A percentile compares a stretch with the other conserved stretches of the same genome.
Conservation (phyloP, 306 rosid species). For the Prunus persica region DNA sequence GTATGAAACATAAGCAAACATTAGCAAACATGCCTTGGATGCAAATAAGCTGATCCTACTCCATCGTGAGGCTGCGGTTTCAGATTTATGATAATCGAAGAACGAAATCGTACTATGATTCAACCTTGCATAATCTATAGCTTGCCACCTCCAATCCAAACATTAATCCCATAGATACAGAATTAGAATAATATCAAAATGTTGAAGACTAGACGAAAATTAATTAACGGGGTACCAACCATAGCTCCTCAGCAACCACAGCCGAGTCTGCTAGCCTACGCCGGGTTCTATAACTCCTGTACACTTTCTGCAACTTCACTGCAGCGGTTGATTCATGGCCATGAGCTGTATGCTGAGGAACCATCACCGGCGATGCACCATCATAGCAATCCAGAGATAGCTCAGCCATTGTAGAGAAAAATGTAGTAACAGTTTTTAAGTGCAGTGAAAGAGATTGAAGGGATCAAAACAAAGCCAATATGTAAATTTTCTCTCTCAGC, state of each 20-base stretch:
- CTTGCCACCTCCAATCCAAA: constrained; percentile 25
- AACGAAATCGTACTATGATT: constrained; percentile 29
- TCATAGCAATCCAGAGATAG: not conserved
- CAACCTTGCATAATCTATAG: constrained; percentile 27
- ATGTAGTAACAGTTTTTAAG: not conserved
- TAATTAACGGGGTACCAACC: constrained; percentile 3
- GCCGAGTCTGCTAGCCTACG: constrained; percentile 44
- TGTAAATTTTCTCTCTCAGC: too few species aligned
- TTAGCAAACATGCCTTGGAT: constrained; percentile 21
- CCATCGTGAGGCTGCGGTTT: constrained; percentile 30
- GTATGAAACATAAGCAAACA: not conserved
- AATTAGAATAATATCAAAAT: not conserved
- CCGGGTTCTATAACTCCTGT: constrained; percentile 38
- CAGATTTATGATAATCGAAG: constrained; percentile 26
- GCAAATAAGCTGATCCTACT: constrained; percentile 34
- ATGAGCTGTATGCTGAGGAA: not conserved
- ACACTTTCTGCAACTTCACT: constrained; percentile 47
- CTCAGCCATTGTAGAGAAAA: not conserved
- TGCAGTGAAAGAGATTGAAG: constrained; percentile 7
- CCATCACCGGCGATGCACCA: not conserved
- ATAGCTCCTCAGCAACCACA: constrained; percentile 38
- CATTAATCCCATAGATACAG: not conserved
- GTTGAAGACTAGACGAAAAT: not conserved
- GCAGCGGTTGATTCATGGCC: constrained; percentile 27
- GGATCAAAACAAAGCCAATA: not conserved